Percentiles rank a stretch among this genome's conserved stretches.
These are phyloP conservation scores for Theobroma cacao DNA, from an alignment of 345 rosid species.

Conservation along the genomic window DNA sequence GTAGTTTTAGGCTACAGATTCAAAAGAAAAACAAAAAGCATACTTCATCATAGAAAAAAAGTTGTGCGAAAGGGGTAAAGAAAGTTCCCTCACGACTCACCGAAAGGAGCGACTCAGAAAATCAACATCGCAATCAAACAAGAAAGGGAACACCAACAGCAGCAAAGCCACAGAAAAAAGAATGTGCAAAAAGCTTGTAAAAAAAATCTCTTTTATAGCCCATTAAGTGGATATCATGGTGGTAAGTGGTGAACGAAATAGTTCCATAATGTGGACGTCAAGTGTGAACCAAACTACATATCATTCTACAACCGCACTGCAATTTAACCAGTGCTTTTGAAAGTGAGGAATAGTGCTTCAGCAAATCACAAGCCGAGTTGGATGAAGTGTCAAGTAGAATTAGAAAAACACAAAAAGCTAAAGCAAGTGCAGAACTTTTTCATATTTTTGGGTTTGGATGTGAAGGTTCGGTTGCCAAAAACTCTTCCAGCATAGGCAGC, in stretches of 20 bases:
- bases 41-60: not conserved
- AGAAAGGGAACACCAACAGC: not conserved
- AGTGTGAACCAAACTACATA: not conserved
- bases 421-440: not conserved
- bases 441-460: not conserved
- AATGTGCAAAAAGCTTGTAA: not conserved
- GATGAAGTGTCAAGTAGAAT: not conserved
- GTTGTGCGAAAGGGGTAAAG: not conserved
- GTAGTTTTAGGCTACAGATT: not conserved
- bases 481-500: not conserved
- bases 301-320: not conserved
- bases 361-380: not conserved
- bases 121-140: conserved; percentile 21
- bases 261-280: not conserved
- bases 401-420: not conserved
- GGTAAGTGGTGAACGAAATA: not conserved
- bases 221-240: not conserved
- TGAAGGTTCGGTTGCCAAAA: not conserved
- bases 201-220: not conserved
- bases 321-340: not conserved
- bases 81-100: not conserved
- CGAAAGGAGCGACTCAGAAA: not conserved
- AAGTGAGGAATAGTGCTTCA: not conserved
- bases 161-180: not conserved
- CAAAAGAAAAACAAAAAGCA: too few species aligned